Conservation (phyloP, 768 basidiomycete species). For the Pulveroboletus ravenelii region DNA sequence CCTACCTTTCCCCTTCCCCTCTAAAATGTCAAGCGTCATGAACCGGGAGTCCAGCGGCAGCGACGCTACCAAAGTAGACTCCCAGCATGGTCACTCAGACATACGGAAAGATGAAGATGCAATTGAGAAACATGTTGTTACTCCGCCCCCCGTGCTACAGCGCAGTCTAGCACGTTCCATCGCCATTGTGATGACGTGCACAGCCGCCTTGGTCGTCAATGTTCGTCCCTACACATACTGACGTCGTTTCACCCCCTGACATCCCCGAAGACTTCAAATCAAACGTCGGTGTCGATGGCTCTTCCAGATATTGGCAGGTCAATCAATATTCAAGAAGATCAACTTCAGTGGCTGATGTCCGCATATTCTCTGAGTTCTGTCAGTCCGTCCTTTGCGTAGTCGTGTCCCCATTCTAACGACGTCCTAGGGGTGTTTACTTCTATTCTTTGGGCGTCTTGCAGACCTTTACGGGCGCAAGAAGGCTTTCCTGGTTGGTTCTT, state of each 20-base stretch:
- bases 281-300: conserved; percentile 46
- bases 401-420: conserved; percentile 1
- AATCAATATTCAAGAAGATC: conserved; percentile 44
- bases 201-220: conserved; percentile 36
- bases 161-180: conserved; percentile 27
- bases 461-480: conserved; percentile 75
- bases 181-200: conserved; percentile 35
- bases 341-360: conserved; percentile 64
- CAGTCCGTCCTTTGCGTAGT: conserved; percentile 16
- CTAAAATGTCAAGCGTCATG: conserved; percentile 7
- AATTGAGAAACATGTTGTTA: not conserved
- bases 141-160: not conserved
- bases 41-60: conserved; percentile 3
- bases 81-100: conserved; percentile 7
- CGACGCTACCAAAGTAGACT: conserved; percentile 10
- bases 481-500: conserved; percentile 58
- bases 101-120: conserved; percentile 7
- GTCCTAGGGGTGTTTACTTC: conserved; percentile 70
- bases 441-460: conserved; percentile 74
- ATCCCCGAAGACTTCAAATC: conserved; percentile 25
- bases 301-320: conserved; percentile 49
- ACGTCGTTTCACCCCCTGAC: conserved; percentile 1
- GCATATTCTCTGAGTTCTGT: conserved; percentile 68
- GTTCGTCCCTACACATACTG: conserved; percentile 19
- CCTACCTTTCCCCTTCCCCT: not conserved